Conservation (phyloP, 2,329 filamentous ascomycete species). For the Byssothecium circinans region DNA sequence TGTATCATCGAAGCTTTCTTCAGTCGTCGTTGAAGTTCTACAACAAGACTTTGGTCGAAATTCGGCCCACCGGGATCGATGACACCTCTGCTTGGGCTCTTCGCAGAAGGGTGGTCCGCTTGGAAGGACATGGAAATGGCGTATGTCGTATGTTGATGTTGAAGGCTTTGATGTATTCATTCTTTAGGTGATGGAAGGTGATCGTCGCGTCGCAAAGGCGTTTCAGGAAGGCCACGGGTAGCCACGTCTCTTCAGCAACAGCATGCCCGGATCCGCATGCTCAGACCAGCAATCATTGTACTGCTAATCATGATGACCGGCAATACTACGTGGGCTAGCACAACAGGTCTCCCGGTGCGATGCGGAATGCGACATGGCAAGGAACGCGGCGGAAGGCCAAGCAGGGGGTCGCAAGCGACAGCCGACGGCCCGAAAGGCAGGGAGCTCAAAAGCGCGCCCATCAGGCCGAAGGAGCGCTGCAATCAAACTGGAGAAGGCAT, state of each 20-base stretch:
- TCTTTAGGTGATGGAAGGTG: background rate
- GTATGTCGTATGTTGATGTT: background rate
- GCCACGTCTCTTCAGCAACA: too few species aligned
- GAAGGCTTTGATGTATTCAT: background rate
- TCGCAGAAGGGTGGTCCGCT: background rate
- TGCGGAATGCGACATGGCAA: too few species aligned
- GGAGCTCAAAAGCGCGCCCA: too few species aligned
- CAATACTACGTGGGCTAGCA: too few species aligned
- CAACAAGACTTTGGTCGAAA: background rate
- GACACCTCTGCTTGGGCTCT: background rate
- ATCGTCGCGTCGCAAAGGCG: background rate
- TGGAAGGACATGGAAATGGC: background rate
- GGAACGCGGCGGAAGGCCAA: too few species aligned
- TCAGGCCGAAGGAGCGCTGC: too few species aligned
- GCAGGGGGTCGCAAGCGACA: too few species aligned
- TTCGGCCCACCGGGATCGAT: background rate
- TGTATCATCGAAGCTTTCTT: conserved; percentile 5
- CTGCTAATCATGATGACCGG: too few species aligned
- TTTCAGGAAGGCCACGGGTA: background rate
- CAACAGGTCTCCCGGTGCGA: too few species aligned
- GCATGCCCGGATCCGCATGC: background rate
- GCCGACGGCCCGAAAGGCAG: too few species aligned
- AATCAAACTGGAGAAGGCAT: too few species aligned
- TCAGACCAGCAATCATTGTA: too few species aligned
- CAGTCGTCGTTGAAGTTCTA: background rate